Evolutionary conservation across 1,284 basidiomycete genomes (phyloP).

Genomic region (Stereum hirsutum): DNA sequence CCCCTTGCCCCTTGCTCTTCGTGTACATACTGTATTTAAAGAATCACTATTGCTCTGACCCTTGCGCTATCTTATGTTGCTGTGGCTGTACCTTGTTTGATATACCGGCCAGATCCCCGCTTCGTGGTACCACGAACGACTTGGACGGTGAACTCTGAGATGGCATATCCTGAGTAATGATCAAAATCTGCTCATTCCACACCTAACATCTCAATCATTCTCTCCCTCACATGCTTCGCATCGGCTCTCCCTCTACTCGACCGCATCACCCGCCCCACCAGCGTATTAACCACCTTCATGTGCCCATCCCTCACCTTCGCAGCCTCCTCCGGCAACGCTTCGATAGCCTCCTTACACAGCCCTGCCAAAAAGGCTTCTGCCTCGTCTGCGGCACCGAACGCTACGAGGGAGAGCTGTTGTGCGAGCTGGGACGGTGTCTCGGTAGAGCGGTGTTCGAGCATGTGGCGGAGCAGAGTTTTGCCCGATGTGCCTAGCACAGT

Average conservation of each 20-base stretch:
- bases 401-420: constrained; percentile 37
- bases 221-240: constrained; percentile 36
- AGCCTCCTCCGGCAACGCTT: constrained; percentile 62
- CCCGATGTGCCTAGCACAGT: constrained; percentile 55
- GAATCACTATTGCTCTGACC: too few relatives aligned
- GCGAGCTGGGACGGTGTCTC: constrained; percentile 35
- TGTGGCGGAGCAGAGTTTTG: constrained; percentile 57
- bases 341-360: constrained; percentile 59
- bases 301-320: constrained; percentile 67
- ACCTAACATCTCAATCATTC: constrained; percentile 35
- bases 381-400: constrained; percentile 20
- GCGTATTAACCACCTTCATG: constrained; percentile 75
- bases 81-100: too few relatives aligned
- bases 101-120: too few relatives aligned
- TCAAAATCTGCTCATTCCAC: background rate
- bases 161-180: background rate
- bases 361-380: constrained; percentile 28
- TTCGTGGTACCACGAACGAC: too few relatives aligned
- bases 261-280: constrained; percentile 90
- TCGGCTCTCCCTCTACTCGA: constrained; percentile 74
- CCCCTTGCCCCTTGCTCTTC: too few relatives aligned
- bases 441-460: constrained; percentile 39
- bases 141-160: too few relatives aligned
- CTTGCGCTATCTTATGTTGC: too few relatives aligned
- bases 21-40: too few relatives aligned